Evolutionary conservation across 2,329 filamentous ascomycete species (phyloP).

Genomic region (Trichoderma guizhouense): DNA sequence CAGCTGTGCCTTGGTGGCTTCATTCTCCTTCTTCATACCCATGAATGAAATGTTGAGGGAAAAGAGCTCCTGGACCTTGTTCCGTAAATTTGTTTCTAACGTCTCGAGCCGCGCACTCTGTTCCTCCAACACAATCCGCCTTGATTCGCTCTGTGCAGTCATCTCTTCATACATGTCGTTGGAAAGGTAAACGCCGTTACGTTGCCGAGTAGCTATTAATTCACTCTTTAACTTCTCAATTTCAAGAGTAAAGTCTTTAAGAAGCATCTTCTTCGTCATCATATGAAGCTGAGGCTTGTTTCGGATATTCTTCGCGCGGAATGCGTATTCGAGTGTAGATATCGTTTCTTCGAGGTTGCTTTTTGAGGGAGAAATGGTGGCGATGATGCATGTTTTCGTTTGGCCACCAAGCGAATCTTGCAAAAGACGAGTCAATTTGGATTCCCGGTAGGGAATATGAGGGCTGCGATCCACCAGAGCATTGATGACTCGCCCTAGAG

Average conservation of each 20-base stretch:
- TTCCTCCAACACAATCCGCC: slow-evolving; percentile 86
- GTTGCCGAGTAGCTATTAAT: slow-evolving; percentile 84
- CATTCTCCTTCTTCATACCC: slow-evolving; percentile 83
- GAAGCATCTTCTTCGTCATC: slow-evolving; percentile 86
- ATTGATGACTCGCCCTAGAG: slow-evolving; percentile 94
- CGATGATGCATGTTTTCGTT: slow-evolving; percentile 98
- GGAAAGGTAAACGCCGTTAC: slow-evolving; percentile 92
- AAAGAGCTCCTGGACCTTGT: slow-evolving; percentile 92
- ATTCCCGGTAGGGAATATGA: slow-evolving; percentile 91
- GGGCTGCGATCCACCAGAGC: slow-evolving; percentile 84
- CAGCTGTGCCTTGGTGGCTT: slow-evolving; percentile 66
- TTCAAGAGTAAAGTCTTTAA: slow-evolving; percentile 85
- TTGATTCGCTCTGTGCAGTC: slow-evolving; percentile 85
- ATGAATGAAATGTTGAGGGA: slow-evolving; percentile 83
- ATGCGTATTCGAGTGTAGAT: slow-evolving; percentile 95
- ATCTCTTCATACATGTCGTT: slow-evolving; percentile 88
- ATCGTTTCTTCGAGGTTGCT: slow-evolving; percentile 97
- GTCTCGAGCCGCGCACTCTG: slow-evolving; percentile 89
- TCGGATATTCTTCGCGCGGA: slow-evolving; percentile 95
- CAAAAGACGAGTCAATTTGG: slow-evolving; percentile 87
- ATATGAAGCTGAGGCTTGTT: slow-evolving; percentile 97
- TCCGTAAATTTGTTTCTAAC: slow-evolving; percentile 83
- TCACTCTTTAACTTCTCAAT: slow-evolving; percentile 95
- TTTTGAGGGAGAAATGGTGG: slow-evolving; percentile 90
- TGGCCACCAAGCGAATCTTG: slow-evolving; percentile 95